Evolutionary conservation across 1,284 basidiomycete genomes (phyloP).

Genomic region (Sanghuangporus weigelae): DNA sequence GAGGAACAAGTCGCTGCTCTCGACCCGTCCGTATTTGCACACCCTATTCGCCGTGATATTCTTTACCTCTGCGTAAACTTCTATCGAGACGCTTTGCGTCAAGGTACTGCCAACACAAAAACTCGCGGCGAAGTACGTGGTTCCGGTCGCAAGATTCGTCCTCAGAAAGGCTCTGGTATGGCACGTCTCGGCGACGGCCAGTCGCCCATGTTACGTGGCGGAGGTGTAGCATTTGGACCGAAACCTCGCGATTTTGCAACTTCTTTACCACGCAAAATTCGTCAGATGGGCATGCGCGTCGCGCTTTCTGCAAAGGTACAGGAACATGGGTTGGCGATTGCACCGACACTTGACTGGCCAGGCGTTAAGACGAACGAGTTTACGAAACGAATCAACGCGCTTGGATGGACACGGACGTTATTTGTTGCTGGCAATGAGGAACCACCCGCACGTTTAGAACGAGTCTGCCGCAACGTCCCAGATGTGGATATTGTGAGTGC

Average conservation of each 20-base stretch:
- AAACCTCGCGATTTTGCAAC: conserved; percentile 90
- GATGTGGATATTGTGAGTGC: conserved; percentile 57
- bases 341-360: conserved; percentile 68
- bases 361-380: conserved; percentile 62
- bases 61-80: conserved; percentile 92
- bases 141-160: conserved; percentile 83
- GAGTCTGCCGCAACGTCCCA: conserved; percentile 60
- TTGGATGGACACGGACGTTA: conserved; percentile 64
- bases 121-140: conserved; percentile 86
- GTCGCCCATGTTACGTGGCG: conserved; percentile 87
- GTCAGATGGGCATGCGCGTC: conserved; percentile 89
- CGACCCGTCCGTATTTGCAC: conserved; percentile 80
- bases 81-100: conserved; percentile 82
- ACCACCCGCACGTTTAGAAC: conserved; percentile 47
- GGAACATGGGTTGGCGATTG: conserved; percentile 71
- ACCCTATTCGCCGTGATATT: conserved; percentile 86
- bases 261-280: conserved; percentile 84
- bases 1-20: conserved; percentile 62
- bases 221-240: conserved; percentile 89
- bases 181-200: conserved; percentile 89
- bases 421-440: conserved; percentile 64
- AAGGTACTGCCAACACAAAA: conserved; percentile 90
- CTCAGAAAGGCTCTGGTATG: conserved; percentile 88
- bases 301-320: conserved; percentile 80
- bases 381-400: conserved; percentile 47